These are phyloP conservation scores for Penicillium arizonense DNA, from an alignment of 495 filamentous ascomycete species.

Conservation along the genomic window DNA sequence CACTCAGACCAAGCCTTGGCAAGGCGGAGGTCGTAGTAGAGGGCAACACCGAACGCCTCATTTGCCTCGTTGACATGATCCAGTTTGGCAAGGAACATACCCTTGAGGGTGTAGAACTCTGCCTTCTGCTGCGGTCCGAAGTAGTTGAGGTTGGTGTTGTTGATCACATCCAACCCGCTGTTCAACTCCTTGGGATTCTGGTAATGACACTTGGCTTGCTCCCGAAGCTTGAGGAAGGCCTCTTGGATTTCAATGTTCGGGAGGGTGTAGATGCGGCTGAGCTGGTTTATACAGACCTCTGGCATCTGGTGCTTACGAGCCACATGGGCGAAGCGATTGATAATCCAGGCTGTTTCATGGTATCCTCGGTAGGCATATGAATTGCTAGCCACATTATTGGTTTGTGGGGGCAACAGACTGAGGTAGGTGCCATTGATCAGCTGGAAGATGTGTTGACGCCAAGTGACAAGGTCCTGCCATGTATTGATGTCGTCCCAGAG, in stretches of 20 bases:
- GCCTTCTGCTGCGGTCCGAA: constrained; percentile 95
- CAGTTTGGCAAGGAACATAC: constrained; percentile 97
- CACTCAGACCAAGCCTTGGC: constrained; percentile 99
- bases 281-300: constrained; percentile 94
- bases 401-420: constrained; percentile 74
- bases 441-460: constrained; percentile 98
- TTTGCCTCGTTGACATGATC: constrained; percentile 85
- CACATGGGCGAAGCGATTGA: constrained; percentile 97
- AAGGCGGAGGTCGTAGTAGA: constrained; percentile 92
- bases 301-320: constrained; percentile 95
- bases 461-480: constrained; percentile 98
- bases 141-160: constrained; percentile 98
- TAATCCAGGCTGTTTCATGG: constrained; percentile 99
- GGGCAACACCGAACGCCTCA: constrained; percentile 86
- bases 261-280: constrained; percentile 96
- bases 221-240: constrained; percentile 93
- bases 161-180: constrained; percentile 94
- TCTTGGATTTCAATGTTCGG: constrained; percentile 99
- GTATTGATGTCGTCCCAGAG: constrained; percentile 99
- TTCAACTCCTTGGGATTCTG: constrained; percentile 89
- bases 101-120: constrained; percentile 98
- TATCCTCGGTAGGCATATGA: constrained; percentile 97
- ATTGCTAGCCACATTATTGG: constrained; percentile 73
- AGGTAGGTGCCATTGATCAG: constrained; percentile 95
- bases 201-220: constrained; percentile 98